phyloP scores from a whole-genome alignment of 257 asterid genomes.

The Apocynum venetum region DNA sequence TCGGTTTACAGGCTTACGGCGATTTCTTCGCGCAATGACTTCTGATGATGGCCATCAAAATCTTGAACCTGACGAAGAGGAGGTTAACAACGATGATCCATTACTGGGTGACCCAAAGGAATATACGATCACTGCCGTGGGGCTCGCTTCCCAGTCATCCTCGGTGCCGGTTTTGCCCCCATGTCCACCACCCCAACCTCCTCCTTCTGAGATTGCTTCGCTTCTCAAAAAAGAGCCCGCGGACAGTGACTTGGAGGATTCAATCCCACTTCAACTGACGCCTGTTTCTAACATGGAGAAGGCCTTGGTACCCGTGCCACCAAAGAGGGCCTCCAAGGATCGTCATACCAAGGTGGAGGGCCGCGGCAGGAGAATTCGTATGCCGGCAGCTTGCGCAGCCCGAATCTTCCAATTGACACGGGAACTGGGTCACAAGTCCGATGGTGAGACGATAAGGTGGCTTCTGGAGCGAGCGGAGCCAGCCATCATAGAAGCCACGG shows the following conservation, averaged over 20 bases:
- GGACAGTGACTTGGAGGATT: conserved; percentile 28
- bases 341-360: conserved; percentile 91
- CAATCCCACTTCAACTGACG: conserved; percentile 17
- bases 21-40: conserved; percentile 6
- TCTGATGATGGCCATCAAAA: conserved; percentile 26
- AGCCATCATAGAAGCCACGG: conserved; percentile 73
- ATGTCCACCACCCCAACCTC: neutral
- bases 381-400: conserved; percentile 79
- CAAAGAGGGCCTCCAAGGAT: conserved; percentile 64
- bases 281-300: conserved; percentile 4
- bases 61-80: conserved; percentile 26
- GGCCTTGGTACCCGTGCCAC: conserved; percentile 21
- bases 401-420: conserved; percentile 70
- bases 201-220: conserved; percentile 16
- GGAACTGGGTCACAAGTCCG: conserved; percentile 76
- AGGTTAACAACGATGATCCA: conserved; percentile 39
- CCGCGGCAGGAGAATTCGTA: conserved; percentile 76
- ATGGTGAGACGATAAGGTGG: conserved; percentile 82
- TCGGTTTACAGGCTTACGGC: neutral
- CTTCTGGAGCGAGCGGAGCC: conserved; percentile 79
- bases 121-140: conserved; percentile 48
- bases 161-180: conserved; percentile 5
- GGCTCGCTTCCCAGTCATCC: conserved; percentile 22
- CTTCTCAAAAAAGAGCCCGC: conserved; percentile 45
- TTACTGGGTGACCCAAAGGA: conserved; percentile 38